A percentile compares a stretch with the other conserved stretches of the same genome.
Conservation (phyloP, 805 yeast species). For the Saccharomycopsis capsularis region DNA sequence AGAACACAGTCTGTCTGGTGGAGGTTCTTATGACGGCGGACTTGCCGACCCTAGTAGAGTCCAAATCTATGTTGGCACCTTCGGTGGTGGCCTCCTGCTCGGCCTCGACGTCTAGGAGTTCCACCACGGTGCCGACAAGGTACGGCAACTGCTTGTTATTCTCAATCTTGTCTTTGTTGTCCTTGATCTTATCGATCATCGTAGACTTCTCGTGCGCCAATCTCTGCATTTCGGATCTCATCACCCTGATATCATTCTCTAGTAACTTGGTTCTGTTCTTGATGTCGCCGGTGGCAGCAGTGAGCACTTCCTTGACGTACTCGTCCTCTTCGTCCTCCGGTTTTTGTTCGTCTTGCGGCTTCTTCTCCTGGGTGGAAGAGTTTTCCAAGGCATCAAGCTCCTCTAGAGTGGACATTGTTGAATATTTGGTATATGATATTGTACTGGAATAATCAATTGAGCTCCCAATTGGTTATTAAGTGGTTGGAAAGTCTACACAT, state of each 20-base stretch:
- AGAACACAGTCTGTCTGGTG: slow-evolving; percentile 92
- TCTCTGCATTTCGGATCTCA: slow-evolving; percentile 87
- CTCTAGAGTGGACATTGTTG: slow-evolving; percentile 72
- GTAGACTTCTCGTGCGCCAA: slow-evolving; percentile 86
- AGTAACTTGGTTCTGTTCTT: slow-evolving; percentile 77
- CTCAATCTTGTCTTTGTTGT: slow-evolving; percentile 91
- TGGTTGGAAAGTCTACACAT: too few relatives aligned
- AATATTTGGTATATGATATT: too few relatives aligned
- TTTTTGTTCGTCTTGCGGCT: slow-evolving; percentile 22
- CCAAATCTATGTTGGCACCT: slow-evolving; percentile 92
- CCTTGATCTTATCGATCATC: slow-evolving; percentile 90
- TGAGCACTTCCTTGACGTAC: slow-evolving; percentile 75
- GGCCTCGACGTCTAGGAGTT: slow-evolving; percentile 79
- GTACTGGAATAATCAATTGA: too few relatives aligned
- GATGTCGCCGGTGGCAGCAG: slow-evolving; percentile 74
- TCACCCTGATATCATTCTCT: slow-evolving; percentile 92
- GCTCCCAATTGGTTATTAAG: too few relatives aligned
- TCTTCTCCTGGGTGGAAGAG: slow-evolving; percentile 27
- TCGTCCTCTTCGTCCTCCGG: slow-evolving; percentile 46
- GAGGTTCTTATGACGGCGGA: slow-evolving; percentile 98
- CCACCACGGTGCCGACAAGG: slow-evolving; percentile 94
- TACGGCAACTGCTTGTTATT: slow-evolving; percentile 95
- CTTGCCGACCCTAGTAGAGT: slow-evolving; percentile 85
- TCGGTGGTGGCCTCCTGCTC: slow-evolving; percentile 79
- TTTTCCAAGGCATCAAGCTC: slow-evolving; percentile 54